Base-by-base conservation (phyloP, 2,329 filamentous ascomycete species). In the Calonectria montana region DNA sequence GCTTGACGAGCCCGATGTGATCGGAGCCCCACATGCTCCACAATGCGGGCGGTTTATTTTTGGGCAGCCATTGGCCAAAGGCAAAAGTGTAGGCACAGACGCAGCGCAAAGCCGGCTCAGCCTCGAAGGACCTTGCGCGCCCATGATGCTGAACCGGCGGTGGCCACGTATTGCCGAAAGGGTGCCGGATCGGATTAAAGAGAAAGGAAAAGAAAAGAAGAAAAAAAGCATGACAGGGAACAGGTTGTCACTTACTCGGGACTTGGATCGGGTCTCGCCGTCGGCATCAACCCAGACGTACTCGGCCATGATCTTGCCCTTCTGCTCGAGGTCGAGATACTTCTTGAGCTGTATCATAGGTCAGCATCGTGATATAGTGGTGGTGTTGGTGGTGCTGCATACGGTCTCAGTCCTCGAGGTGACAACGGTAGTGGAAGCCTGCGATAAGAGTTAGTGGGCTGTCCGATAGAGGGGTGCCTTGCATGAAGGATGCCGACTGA, bases 261-360 rank as follows among this genome's bases (percentile, higher is more conserved):
- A 96, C 90, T 98, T 99, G 84, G 95, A 98, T 81, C 97, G 95
- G 80, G 94, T 90, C 81, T 93, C 93, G 84, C 96, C 95, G 77
- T 87, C 86, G 77, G 94, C 89, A 83, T 98, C 96, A 84, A 98
- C 93, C 96, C 96, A 98, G 89, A 98, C 92, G 87, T 98, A 98
- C 88, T 98, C 96, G 82, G 95, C 96, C 86, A 98, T 97, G 83
- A 97, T 89, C 80, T 87, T 88, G 84, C 95, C 96, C 85, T 93
- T 94, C 89, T 98, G 96, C 84, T 95, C 93, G 81, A 98, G 94
- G 82, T 89, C 89, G 87, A 97, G 91, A 90, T 96, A 98, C 87
- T 98, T 98, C 85, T 93, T 88, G 85, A 98, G 92, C 95, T 98
- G 85, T 81, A 76, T 67, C 65, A 25, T 27, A 18, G 39, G 70